Percentiles rank a stretch among this genome's conserved stretches.
phyloP scores from a whole-genome alignment of 1,284 basidiomycete species.

The Pisolithus thermaeus region DNA sequence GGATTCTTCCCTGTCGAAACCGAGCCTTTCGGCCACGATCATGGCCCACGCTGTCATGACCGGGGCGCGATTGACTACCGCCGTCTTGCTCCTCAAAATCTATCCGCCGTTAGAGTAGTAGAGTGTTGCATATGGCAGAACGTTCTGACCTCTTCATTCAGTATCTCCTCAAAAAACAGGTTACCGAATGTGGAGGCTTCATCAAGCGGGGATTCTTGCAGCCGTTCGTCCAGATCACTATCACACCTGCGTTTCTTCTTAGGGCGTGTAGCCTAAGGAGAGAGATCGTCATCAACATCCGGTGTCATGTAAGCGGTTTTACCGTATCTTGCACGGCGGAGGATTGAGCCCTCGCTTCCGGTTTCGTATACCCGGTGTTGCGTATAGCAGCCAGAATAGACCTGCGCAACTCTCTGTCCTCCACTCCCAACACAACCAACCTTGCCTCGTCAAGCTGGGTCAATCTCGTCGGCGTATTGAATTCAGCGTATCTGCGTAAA shows the following conservation, averaged over 20 bases:
- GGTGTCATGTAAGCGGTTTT: conserved; percentile 10
- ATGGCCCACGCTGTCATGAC: conserved; percentile 93
- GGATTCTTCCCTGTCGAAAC: conserved; percentile 84
- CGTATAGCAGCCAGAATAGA: conserved; percentile 57
- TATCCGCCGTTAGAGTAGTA: conserved; percentile 23
- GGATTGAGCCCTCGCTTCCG: neutral
- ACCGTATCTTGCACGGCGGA: conserved; percentile 20
- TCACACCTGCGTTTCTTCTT: conserved; percentile 51
- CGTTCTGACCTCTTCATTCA: conserved; percentile 57
- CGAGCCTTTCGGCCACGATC: conserved; percentile 78
- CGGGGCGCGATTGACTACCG: conserved; percentile 86
- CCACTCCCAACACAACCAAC: conserved; percentile 52
- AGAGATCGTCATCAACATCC: conserved; percentile 8
- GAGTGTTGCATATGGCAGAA: neutral
- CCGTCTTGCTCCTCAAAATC: conserved; percentile 54
- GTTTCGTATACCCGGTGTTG: conserved; percentile 48
- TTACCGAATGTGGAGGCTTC: conserved; percentile 46
- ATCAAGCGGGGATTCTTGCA: conserved; percentile 48
- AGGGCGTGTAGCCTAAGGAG: conserved; percentile 35
- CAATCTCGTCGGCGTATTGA: conserved; percentile 59
- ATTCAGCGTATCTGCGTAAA: conserved; percentile 62
- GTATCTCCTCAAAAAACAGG: conserved; percentile 66
- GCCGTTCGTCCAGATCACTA: conserved; percentile 50
- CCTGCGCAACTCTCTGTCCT: conserved; percentile 66
- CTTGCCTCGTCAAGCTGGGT: conserved; percentile 53